A percentile compares a stretch with the other conserved stretches of the same genome.
phyloP scores from a whole-genome alignment of 2,329 filamentous ascomycete species.

The Escovopsis sp. region DNA sequence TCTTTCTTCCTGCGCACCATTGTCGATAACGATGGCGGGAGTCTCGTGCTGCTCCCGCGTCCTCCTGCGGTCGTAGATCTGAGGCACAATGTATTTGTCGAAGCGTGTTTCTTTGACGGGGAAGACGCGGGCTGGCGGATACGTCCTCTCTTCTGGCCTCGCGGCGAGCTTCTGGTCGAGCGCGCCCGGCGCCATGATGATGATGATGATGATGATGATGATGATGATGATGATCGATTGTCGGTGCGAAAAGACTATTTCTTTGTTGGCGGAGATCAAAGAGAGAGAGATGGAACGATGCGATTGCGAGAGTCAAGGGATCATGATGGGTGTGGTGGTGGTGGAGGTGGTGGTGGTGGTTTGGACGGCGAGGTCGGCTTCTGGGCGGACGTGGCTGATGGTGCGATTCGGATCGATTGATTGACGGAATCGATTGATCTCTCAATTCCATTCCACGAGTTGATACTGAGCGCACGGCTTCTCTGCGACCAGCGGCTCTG shows the following conservation, averaged over 20 bases:
- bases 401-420: too few relatives aligned
- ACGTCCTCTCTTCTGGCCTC: slow-evolving; percentile 25
- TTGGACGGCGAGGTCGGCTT: too few relatives aligned
- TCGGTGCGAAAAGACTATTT: background rate
- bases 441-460: too few relatives aligned
- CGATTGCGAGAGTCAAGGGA: slow-evolving; percentile 1
- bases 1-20: slow-evolving; percentile 45
- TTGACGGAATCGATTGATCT: too few relatives aligned
- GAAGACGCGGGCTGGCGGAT: slow-evolving; percentile 41
- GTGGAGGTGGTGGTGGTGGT: background rate
- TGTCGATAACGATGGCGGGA: slow-evolving; percentile 91
- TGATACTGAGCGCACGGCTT: too few relatives aligned
- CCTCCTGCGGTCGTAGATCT: slow-evolving; percentile 54
- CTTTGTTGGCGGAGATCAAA: background rate
- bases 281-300: background rate
- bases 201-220: background rate
- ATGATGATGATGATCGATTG: slow-evolving; percentile 17
- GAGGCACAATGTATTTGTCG: slow-evolving; percentile 37
- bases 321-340: slow-evolving; percentile 1
- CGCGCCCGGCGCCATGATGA: slow-evolving; percentile 38
- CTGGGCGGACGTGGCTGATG: too few relatives aligned
- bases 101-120: slow-evolving; percentile 48
- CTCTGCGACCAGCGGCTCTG: too few relatives aligned
- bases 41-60: slow-evolving; percentile 44
- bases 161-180: slow-evolving; percentile 27